These are phyloP conservation scores for Calonectria crousiana DNA, from an alignment of 2,329 filamentous ascomycete species.

Conservation along the genomic window DNA sequence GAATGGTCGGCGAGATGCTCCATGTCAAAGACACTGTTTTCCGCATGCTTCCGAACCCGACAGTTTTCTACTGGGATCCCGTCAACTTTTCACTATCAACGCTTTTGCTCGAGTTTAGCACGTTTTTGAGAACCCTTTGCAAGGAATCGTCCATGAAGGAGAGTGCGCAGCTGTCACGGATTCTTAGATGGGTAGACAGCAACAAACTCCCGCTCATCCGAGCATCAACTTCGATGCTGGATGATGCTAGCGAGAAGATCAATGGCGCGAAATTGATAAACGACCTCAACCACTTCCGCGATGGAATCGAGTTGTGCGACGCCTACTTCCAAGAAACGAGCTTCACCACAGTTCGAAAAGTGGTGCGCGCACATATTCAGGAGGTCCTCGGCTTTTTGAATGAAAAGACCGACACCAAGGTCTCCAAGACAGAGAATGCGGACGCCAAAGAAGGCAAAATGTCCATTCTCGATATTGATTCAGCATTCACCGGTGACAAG, in stretches of 20 bases:
- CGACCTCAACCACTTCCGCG: conserved; percentile 26
- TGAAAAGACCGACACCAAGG: neutral
- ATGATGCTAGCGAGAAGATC: conserved; percentile 24
- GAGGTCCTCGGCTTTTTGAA: conserved; percentile 30
- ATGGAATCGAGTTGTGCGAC: conserved; percentile 30
- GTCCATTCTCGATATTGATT: conserved; percentile 32
- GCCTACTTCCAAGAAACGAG: conserved; percentile 22
- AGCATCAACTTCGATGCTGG: conserved; percentile 26
- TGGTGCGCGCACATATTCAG: conserved; percentile 31
- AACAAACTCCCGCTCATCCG: conserved; percentile 23
- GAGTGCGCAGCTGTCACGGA: conserved; percentile 18
- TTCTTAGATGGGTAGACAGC: conserved; percentile 30
- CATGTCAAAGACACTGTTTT: conserved; percentile 53
- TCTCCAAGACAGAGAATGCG: neutral
- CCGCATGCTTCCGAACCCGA: conserved; percentile 57
- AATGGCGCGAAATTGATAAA: conserved; percentile 31
- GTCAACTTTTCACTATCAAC: conserved; percentile 30
- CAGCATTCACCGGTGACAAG: conserved; percentile 23
- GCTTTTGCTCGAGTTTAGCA: conserved; percentile 26
- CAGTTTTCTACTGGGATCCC: conserved; percentile 36
- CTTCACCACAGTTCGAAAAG: conserved; percentile 19
- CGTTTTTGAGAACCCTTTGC: neutral
- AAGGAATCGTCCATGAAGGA: neutral
- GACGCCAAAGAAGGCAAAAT: neutral
- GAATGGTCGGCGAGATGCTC: conserved; percentile 53